phyloP scores from a whole-genome alignment of 805 yeast species.

The Hanseniaspora lindneri region DNA sequence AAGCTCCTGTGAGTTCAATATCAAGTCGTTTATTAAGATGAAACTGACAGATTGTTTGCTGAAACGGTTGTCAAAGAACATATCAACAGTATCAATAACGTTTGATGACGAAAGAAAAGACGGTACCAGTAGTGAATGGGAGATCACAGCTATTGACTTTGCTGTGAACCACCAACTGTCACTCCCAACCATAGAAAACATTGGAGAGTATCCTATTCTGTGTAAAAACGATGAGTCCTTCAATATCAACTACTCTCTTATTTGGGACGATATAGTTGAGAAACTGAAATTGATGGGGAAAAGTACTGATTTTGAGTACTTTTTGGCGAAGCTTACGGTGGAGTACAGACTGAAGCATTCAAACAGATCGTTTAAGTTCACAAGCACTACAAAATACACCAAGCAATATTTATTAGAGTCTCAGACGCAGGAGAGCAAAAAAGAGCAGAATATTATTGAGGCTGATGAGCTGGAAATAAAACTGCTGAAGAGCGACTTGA shows the following conservation, averaged over 20 bases:
- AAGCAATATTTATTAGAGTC: not conserved
- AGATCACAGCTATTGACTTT: not conserved
- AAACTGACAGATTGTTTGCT: slow-evolving; percentile 6
- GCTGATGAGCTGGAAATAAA: slow-evolving; percentile 2
- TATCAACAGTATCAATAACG: not conserved
- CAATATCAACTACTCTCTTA: not conserved
- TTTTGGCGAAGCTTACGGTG: slow-evolving; percentile 3
- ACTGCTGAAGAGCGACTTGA: not conserved
- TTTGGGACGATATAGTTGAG: slow-evolving; percentile 1
- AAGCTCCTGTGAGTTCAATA: not conserved
- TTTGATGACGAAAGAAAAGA: not conserved
- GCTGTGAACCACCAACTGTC: not conserved
- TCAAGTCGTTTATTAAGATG: slow-evolving; percentile 2
- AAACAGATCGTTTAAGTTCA: slow-evolving; percentile 8
- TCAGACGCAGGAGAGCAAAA: not conserved
- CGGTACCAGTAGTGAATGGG: slow-evolving; percentile 1
- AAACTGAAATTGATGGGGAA: not conserved
- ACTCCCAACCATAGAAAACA: not conserved
- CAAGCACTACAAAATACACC: slow-evolving; percentile 2
- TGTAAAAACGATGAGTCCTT: not conserved
- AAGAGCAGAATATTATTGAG: not conserved
- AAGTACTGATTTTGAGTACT: not conserved
- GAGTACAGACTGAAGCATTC: not conserved
- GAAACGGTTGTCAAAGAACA: slow-evolving; percentile 7
- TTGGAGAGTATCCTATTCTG: not conserved